Evolutionary conservation across 78 protist genomes (phyloP).

Genomic region (Emiliania huxleyi): DNA sequence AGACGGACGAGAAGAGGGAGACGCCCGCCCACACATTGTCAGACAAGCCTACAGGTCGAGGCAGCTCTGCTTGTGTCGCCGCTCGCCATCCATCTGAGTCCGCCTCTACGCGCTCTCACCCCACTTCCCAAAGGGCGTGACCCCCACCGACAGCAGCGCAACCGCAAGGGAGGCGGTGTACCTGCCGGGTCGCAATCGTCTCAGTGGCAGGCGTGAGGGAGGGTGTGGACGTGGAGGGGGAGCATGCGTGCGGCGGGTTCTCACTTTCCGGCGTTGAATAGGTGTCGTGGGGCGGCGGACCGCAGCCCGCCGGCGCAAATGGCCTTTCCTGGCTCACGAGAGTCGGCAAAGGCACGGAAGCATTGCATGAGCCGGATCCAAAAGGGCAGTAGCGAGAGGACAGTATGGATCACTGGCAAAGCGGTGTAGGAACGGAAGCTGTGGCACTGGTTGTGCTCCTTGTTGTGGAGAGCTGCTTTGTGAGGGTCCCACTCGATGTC

Average conservation of each 20-base stretch:
- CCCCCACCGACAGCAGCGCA: not conserved
- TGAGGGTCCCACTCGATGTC: too few species aligned
- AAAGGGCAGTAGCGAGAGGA: not conserved
- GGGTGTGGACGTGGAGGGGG: too few species aligned
- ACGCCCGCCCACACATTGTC: not conserved
- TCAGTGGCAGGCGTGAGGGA: too few species aligned
- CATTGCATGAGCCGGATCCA: not conserved
- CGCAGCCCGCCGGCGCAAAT: not conserved
- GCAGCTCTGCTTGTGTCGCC: too few species aligned
- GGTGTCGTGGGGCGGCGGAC: too few species aligned
- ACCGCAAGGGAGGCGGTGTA: not conserved
- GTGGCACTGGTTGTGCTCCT: not conserved
- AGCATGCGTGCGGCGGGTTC: too few species aligned
- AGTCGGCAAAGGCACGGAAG: not conserved
- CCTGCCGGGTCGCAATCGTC: too few species aligned
- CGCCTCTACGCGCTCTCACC: too few species aligned
- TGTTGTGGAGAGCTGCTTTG: too few species aligned
- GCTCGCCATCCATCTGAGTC: too few species aligned
- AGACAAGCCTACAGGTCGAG: too few species aligned
- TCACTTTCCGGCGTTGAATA: too few species aligned
- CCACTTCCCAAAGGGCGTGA: not conserved
- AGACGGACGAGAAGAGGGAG: not conserved
- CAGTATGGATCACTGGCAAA: not conserved
- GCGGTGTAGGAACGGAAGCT: not conserved
- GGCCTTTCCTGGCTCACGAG: not conserved